A percentile compares a stretch with the other conserved stretches of the same genome.
Evolutionary conservation across 2,329 filamentous ascomycete genomes (phyloP).

Genomic region (Fusarium liriodendri): DNA sequence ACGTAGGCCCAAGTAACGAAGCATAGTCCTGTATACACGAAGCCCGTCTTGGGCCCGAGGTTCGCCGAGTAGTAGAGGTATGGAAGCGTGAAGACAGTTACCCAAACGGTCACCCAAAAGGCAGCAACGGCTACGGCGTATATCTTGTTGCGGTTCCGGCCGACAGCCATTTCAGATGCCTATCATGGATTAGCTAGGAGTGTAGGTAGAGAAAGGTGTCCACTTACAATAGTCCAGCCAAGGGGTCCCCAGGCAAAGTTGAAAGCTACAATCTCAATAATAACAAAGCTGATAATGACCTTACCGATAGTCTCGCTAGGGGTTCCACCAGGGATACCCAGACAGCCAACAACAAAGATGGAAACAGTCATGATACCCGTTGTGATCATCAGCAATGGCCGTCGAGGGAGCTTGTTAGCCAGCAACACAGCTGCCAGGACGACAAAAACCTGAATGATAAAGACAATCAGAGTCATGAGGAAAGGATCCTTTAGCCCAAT

Average conservation of each 20-base stretch:
- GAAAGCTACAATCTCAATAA: constrained; percentile 56
- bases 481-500: constrained; percentile 56
- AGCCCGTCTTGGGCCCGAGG: constrained; percentile 53
- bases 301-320: constrained; percentile 47
- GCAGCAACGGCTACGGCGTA: constrained; percentile 51
- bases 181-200: not conserved
- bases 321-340: constrained; percentile 50
- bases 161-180: constrained; percentile 60
- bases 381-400: constrained; percentile 52
- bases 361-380: constrained; percentile 53
- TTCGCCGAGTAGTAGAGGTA: constrained; percentile 55
- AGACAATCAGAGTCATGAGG: constrained; percentile 55
- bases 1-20: constrained; percentile 51
- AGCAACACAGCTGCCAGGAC: constrained; percentile 53
- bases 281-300: constrained; percentile 55
- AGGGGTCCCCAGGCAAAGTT: constrained; percentile 58
- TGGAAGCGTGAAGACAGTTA: constrained; percentile 52
- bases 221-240: constrained; percentile 51
- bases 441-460: constrained; percentile 56
- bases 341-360: constrained; percentile 55
- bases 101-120: constrained; percentile 58
- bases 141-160: constrained; percentile 54
- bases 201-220: too few relatives aligned
- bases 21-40: constrained; percentile 50
- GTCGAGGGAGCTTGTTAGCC: constrained; percentile 54